Evolutionary conservation across 805 yeast species (phyloP), one percentile per base, ranked within the genome.

Genomic region (Torulaspora indica): DNA sequence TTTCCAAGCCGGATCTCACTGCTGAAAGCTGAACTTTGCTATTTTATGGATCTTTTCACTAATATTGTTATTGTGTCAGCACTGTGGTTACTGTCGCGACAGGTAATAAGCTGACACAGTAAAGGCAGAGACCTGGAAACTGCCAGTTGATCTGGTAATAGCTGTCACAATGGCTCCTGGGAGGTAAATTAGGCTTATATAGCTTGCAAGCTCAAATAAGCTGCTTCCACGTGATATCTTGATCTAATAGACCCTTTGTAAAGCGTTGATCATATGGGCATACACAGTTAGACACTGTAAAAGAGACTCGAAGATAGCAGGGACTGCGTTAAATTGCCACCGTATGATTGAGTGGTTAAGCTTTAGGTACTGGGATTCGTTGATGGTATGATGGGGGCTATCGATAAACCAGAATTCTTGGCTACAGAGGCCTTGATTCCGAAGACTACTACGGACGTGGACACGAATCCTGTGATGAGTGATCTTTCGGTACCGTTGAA

Each of bases 371-470:
- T 42, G 8, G 37, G 28, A 18, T 20, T 40, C 9, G 28, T 42
- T 15, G 20, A 30, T 20, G 37, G 22, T 30, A 34, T 46, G 35
- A 42, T 38, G 22, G 24, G 42, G 20, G 42, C 39, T 12, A 32
- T 38, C 12, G 56, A 55, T 20, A 45, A 43, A 23, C 52, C 56
- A 5, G 65, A 61, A 12, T 47, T 60, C 27, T 38, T 58, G 23
- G 54, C 54, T 10, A 52, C 56, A 22, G 55, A 56, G 35, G 58
- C 52, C 5, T 46, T 58, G 35, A 46, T 49, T 10, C 49, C 60
- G 4, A 56, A 52, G 37, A 58, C 63, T 10, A 62, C 67, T 1
- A 63, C 67, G 2, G 54, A 58, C 35, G 30, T 63, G 10, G 66
- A 54, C 31, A 61, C 60, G 1, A 60, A 55, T 35, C 62, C 65